Evolutionary conservation across 352 stramenopile genomes (phyloP).

Genomic region (Phytophthora pseudosyringae): DNA sequence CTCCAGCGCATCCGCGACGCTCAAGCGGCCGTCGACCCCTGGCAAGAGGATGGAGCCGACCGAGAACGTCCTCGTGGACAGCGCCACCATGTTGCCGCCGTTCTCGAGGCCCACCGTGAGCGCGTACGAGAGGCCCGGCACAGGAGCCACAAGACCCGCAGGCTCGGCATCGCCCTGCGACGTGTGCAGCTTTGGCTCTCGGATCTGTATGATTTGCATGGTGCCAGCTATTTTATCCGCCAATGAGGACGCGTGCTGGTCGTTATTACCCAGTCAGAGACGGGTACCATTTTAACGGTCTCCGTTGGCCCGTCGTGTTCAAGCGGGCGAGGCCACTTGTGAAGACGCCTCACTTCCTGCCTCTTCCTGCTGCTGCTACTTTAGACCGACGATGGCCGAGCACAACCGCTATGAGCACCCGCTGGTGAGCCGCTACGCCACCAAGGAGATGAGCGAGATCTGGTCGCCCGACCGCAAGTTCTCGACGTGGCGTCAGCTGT

Average conservation of each 20-base stretch:
- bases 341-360: conserved; percentile 14
- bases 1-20: conserved; percentile 53
- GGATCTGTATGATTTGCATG: too few species aligned
- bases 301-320: not conserved
- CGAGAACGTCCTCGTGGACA: conserved; percentile 71
- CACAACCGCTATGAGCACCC: conserved; percentile 91
- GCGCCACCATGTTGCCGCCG: conserved; percentile 51
- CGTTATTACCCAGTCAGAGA: too few species aligned
- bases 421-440: conserved; percentile 95
- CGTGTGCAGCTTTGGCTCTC: too few species aligned
- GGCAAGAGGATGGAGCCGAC: conserved; percentile 54
- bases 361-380: not conserved
- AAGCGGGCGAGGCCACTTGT: conserved; percentile 1
- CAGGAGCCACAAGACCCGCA: not conserved
- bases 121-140: conserved; percentile 59
- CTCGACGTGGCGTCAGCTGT: conserved; percentile 98
- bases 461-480: conserved; percentile 99
- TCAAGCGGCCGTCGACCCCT: conserved; percentile 35
- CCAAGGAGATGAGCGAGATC: conserved; percentile 99
- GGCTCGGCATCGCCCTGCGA: too few species aligned
- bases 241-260: too few species aligned
- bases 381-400: conserved; percentile 31
- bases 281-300: not conserved
- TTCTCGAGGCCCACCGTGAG: conserved; percentile 63
- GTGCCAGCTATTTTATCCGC: too few species aligned